Base-by-base conservation (phyloP, 1,139 yeast species). In the Lodderomyces jiufengensis region DNA sequence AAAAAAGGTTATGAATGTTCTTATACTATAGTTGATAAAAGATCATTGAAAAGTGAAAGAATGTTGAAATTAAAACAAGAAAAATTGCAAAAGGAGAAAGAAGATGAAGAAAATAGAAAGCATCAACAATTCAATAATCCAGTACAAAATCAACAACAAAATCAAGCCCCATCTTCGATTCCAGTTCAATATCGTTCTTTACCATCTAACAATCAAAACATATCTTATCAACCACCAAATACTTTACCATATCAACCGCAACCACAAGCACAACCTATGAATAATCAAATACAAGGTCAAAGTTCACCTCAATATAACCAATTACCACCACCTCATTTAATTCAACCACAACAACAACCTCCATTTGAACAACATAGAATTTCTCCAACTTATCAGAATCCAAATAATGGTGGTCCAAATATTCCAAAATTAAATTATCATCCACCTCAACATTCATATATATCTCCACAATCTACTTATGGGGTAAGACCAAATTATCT, bases 11-110 rank as follows among this genome's bases (percentile, higher is more conserved):
- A 46, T 16, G 51, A 47, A 10, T 59, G 65, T 40, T 46, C 50
- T 28, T 59, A 54, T 34, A 54, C 56, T 30, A 52, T 50, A 7
- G 46, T 59, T 13, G 65, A 59, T 34, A 47, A 55, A 30, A 37
- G 65, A 31, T 55, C 61, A 5, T 48, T 59, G 32, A 58, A 58
- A 36, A 56, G 56, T 9, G 59, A 57, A 41, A 39, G 60, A 25
- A 40, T 55, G 45, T 54, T 57, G 1, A 33, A 37, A 21, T 22
- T 38, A 29, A 48, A 40, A 27, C 43, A 29, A 33, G 28, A 31
- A 16, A 38, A 37, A 32, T 20, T 13, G 21, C 20, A 18, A 24
- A 24, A 24, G 21, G 35, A 37, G 23, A 29, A 27, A 18, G 21
- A 28, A 26, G 24, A 33, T 12, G 33, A 9, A 9, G 24, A 32